Percentiles rank a stretch among this genome's conserved stretches.
phyloP scores from a whole-genome alignment of 2,329 filamentous ascomycete species.

The Neodidymelliopsis sp. region DNA sequence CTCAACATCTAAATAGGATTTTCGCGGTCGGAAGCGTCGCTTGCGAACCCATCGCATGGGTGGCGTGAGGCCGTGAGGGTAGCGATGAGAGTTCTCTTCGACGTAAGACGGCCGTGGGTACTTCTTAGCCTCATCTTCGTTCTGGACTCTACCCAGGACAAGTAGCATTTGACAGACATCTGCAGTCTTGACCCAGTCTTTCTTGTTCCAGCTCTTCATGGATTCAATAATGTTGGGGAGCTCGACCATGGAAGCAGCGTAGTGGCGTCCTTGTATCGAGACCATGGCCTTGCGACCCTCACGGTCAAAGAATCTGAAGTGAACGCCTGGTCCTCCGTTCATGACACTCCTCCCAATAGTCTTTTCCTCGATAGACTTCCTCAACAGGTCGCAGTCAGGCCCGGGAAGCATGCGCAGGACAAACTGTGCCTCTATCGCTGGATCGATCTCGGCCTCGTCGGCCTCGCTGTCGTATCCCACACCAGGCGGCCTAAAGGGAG shows the following conservation, averaged over 20 bases:
- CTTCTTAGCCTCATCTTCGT: constrained; percentile 58
- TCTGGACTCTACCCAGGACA: constrained; percentile 73
- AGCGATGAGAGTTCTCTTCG: constrained; percentile 71
- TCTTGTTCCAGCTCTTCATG: constrained; percentile 93
- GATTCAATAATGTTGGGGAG: constrained; percentile 86
- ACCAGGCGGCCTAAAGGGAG: constrained; percentile 66
- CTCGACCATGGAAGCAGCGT: constrained; percentile 81
- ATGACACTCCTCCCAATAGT: constrained; percentile 72
- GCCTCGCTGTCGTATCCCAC: constrained; percentile 97
- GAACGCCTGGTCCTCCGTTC: constrained; percentile 77
- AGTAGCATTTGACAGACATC: constrained; percentile 91
- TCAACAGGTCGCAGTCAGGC: constrained; percentile 83
- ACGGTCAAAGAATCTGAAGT: constrained; percentile 78
- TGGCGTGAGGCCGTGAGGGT: constrained; percentile 85
- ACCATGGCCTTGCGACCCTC: constrained; percentile 78
- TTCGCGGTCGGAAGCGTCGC: constrained; percentile 81
- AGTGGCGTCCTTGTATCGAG: constrained; percentile 72
- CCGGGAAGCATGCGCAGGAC: constrained; percentile 88
- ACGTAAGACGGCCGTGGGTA: constrained; percentile 74
- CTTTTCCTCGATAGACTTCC: constrained; percentile 76
- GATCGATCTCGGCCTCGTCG: constrained; percentile 86
- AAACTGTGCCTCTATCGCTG: constrained; percentile 87
- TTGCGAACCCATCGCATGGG: constrained; percentile 87
- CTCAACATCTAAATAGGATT: constrained; percentile 83
- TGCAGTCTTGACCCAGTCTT: constrained; percentile 84